Evolutionary conservation across 2,329 filamentous ascomycete species (phyloP).

Genomic region (Botrytis galanthina): DNA sequence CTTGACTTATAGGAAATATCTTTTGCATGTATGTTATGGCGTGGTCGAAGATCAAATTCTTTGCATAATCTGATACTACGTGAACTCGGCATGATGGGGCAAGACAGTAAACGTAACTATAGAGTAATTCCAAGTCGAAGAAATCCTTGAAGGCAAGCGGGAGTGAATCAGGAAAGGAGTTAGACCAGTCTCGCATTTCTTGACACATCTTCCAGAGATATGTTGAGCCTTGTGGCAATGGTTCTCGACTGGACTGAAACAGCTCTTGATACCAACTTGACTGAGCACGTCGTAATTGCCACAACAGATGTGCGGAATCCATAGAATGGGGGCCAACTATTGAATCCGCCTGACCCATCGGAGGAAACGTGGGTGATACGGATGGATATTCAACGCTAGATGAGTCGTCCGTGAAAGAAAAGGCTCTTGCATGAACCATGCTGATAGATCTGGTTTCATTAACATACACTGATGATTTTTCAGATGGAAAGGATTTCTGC

Average conservation of each 20-base stretch:
- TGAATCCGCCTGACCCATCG: constrained; percentile 38
- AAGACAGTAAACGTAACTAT: constrained; percentile 87
- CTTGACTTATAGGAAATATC: constrained; percentile 65
- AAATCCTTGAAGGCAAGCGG: constrained; percentile 66
- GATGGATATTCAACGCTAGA: constrained; percentile 76
- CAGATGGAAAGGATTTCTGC: constrained; percentile 28
- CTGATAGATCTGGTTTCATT: constrained; percentile 66
- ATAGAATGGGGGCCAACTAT: constrained; percentile 51
- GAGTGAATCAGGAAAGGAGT: constrained; percentile 66
- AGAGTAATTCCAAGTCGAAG: constrained; percentile 85
- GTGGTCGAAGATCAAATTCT: constrained; percentile 81
- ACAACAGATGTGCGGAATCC: constrained; percentile 72
- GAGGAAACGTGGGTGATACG: constrained; percentile 35
- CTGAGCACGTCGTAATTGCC: constrained; percentile 79
- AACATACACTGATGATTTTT: background rate
- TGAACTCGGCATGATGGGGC: constrained; percentile 76
- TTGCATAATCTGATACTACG: constrained; percentile 70
- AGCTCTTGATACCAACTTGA: constrained; percentile 88
- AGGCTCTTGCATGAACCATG: constrained; percentile 80
- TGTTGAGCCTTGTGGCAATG: constrained; percentile 64
- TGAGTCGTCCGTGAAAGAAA: constrained; percentile 91
- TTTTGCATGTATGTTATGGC: constrained; percentile 77
- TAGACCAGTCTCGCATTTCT: constrained; percentile 77
- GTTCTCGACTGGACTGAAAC: constrained; percentile 71
- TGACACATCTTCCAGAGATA: constrained; percentile 76